These are phyloP conservation scores for Tilletiaria anomala DNA, from an alignment of 1,284 basidiomycete genomes.

Conservation along the genomic window DNA sequence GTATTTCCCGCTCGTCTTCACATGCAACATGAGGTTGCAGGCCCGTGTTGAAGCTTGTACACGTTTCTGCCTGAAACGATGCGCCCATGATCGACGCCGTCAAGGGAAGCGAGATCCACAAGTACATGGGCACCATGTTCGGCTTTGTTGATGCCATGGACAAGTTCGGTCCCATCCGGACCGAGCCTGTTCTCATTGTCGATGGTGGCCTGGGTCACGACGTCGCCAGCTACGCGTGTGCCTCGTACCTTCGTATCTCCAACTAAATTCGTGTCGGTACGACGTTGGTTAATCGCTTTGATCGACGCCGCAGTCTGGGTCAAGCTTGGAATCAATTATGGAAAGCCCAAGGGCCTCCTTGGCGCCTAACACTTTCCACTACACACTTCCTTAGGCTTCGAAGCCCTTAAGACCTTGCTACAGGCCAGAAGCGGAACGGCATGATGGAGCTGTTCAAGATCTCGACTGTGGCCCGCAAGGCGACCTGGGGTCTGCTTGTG, in stretches of 20 bases:
- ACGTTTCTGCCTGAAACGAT: constrained; percentile 42
- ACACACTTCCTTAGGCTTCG: constrained; percentile 45
- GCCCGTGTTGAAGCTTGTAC: too few relatives aligned
- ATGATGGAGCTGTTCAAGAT: constrained; percentile 45
- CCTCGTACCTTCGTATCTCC: constrained; percentile 42
- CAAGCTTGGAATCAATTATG: constrained; percentile 41
- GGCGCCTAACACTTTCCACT: constrained; percentile 44
- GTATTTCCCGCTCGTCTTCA: neutral
- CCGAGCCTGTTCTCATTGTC: constrained; percentile 43
- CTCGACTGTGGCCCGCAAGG: constrained; percentile 36
- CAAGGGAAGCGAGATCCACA: constrained; percentile 44
- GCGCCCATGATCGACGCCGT: constrained; percentile 42
- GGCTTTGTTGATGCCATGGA: constrained; percentile 44
- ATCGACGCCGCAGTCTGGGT: constrained; percentile 44
- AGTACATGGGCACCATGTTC: constrained; percentile 43
- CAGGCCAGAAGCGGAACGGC: constrained; percentile 43
- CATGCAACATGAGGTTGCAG: too few relatives aligned
- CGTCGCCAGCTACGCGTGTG: constrained; percentile 42
- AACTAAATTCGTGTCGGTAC: constrained; percentile 45
- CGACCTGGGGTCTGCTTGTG: constrained; percentile 42
- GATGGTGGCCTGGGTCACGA: constrained; percentile 43
- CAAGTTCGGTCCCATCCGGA: constrained; percentile 43
- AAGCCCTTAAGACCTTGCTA: constrained; percentile 43
- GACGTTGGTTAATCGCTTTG: constrained; percentile 43
- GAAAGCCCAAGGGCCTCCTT: constrained; percentile 31